Base-by-base conservation (phyloP, 2,329 filamentous ascomycete genomes). In the Biscogniauxia mediterranea region DNA sequence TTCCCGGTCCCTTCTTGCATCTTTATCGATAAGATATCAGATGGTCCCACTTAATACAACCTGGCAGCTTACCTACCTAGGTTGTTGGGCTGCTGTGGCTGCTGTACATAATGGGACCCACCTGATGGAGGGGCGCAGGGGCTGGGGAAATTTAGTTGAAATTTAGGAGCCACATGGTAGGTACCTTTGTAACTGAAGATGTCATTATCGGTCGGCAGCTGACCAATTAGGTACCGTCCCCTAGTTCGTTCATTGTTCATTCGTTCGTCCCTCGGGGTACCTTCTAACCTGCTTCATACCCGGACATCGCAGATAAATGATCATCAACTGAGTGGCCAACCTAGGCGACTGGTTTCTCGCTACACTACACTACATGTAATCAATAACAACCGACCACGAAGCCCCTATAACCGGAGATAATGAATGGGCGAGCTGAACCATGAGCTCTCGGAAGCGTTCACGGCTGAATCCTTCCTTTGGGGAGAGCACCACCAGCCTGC, bases 391-490 rank as follows among this genome's bases (percentile, higher is more conserved):
- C 42, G 49, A 17, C 58, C 42, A 62, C 59, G 61, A 56, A 62
- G 58, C 21, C 23, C 55, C 15, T 53, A 21, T 23, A 23, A 2
- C 23, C 54, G 23, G 21, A 57, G 19, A 54, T 25, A 3, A 46
- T 62, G 46, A 55, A 20, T 60, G 57, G 52, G 52, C 61, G 53
- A 62, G 46, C 25, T 56, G 42, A 38, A 68, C 62, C 64, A 81
- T 81, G 78, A 75, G 71, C 68, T 73, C 76, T 54, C 73, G 77
- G 63, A 81, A 81, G 68, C 77, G 78, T 61, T 66, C 71, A 52
- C 75, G 76, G 63, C 75, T 73, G 20, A 75, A 76, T 59, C 72
- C 76, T 56, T 62, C 69, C n/a, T 60, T 68, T 7, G 68, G 69
- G 54, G 57, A 68, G 50, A 69, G 64, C 62, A 61, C 68, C 50